Evolutionary conservation across 805 yeast genomes (phyloP).

Genomic region (Metschnikowia hibisci): DNA sequence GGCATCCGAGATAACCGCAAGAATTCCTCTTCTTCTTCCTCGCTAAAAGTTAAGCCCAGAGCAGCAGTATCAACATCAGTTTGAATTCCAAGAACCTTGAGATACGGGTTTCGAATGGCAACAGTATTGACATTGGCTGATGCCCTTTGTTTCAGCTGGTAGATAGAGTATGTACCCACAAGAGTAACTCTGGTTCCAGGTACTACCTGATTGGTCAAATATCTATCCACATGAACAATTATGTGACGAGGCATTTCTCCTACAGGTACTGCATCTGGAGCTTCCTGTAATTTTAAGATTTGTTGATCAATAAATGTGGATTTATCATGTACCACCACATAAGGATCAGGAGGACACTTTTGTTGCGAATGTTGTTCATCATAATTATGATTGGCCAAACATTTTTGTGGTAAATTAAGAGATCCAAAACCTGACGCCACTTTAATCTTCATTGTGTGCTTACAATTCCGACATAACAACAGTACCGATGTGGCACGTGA

Average conservation of each 20-base stretch:
- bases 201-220: conserved; percentile 81
- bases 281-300: conserved; percentile 85
- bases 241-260: conserved; percentile 99
- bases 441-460: conserved; percentile 66
- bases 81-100: conserved; percentile 81
- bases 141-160: conserved; percentile 58
- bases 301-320: conserved; percentile 95
- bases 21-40: conserved; percentile 93
- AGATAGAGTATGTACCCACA: conserved; percentile 89
- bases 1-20: conserved; percentile 76
- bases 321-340: conserved; percentile 87
- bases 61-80: conserved; percentile 74
- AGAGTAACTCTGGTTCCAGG: conserved; percentile 95
- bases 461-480: conserved; percentile 82
- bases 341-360: conserved; percentile 88
- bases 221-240: conserved; percentile 80
- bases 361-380: conserved; percentile 44
- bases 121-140: conserved; percentile 47
- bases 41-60: conserved; percentile 61
- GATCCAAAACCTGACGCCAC: conserved; percentile 70
- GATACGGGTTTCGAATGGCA: conserved; percentile 90
- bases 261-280: conserved; percentile 98
- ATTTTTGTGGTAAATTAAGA: conserved; percentile 60
- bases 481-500: conserved; percentile 85
- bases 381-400: conserved; percentile 47